A percentile compares a stretch with the other conserved stretches of the same genome.
Conservation (phyloP, 2,329 filamentous ascomycete genomes). For the Thelonectria olida region DNA sequence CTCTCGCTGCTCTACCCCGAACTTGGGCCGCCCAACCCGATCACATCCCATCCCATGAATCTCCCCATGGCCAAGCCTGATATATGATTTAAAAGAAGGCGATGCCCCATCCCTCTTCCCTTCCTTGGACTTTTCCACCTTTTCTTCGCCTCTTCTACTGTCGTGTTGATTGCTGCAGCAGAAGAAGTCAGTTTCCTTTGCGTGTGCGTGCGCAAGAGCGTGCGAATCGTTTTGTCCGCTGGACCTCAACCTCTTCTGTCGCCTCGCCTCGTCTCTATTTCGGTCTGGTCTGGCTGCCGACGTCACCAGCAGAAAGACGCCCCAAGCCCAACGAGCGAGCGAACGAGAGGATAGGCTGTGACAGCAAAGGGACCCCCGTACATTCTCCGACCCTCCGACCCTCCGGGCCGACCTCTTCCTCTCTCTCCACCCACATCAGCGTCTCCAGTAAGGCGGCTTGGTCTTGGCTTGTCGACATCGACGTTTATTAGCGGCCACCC, state of each 20-base stretch:
- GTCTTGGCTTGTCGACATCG: slow-evolving; percentile 36
- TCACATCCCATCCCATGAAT: slow-evolving; percentile 12
- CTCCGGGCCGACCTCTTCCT: slow-evolving; percentile 37
- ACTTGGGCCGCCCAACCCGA: slow-evolving; percentile 20
- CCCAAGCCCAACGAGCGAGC: slow-evolving; percentile 26
- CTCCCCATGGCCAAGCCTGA: slow-evolving; percentile 2
- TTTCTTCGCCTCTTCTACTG: background rate
- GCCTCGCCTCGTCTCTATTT: slow-evolving; percentile 23
- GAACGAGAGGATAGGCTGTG: slow-evolving; percentile 18
- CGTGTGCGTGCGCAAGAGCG: slow-evolving; percentile 12
- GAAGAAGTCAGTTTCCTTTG: background rate
- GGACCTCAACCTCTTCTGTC: background rate
- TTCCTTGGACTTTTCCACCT: background rate
- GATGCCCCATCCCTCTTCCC: slow-evolving; percentile 2
- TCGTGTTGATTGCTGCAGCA: slow-evolving; percentile 6
- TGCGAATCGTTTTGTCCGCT: slow-evolving; percentile 1
- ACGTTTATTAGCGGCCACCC: slow-evolving; percentile 30
- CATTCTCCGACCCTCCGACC: slow-evolving; percentile 35
- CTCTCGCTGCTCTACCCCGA: slow-evolving; percentile 9
- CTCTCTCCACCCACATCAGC: slow-evolving; percentile 36
- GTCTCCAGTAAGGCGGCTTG: slow-evolving; percentile 39
- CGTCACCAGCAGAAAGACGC: slow-evolving; percentile 39
- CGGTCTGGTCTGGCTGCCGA: slow-evolving; percentile 38
- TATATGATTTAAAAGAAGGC: slow-evolving; percentile 10
- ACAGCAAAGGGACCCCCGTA: slow-evolving; percentile 18